Evolutionary conservation across 1,284 basidiomycete species (phyloP).

Genomic region (Blastosporella zonata): DNA sequence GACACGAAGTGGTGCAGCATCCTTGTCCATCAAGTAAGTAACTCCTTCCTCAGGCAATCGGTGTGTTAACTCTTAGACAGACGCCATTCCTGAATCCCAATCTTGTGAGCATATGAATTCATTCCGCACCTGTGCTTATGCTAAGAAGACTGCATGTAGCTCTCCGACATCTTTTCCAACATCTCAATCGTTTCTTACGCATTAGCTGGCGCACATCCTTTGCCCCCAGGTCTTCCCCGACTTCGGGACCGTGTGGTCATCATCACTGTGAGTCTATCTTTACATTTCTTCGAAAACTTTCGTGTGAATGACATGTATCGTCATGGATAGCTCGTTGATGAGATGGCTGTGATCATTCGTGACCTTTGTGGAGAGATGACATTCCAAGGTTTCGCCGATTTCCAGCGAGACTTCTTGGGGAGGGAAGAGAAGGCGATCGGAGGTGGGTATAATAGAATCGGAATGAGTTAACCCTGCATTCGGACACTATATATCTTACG

Average conservation of each 20-base stretch:
- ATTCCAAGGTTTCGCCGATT: constrained; percentile 33
- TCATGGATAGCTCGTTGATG: constrained; percentile 36
- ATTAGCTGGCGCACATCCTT: constrained; percentile 30
- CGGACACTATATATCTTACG: neutral
- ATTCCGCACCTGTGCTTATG: constrained; percentile 5
- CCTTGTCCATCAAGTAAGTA: constrained; percentile 35
- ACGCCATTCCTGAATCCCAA: constrained; percentile 43
- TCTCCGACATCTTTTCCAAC: constrained; percentile 39
- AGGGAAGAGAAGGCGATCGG: constrained; percentile 32
- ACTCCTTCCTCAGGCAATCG: neutral
- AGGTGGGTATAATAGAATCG: constrained; percentile 17
- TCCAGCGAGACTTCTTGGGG: constrained; percentile 34
- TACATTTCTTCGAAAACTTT: neutral
- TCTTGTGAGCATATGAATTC: constrained; percentile 26
- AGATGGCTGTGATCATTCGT: constrained; percentile 33
- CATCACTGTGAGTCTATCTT: constrained; percentile 28
- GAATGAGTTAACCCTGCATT: neutral
- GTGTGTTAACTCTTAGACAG: constrained; percentile 18
- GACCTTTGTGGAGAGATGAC: constrained; percentile 38
- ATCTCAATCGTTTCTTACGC: constrained; percentile 35
- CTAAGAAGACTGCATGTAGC: constrained; percentile 20
- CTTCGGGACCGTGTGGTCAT: constrained; percentile 38
- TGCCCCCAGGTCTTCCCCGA: constrained; percentile 35
- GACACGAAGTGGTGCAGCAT: constrained; percentile 41
- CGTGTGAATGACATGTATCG: neutral